These are phyloP conservation scores for Globisporangium radiosum DNA, from an alignment of 352 stramenopile species.

Conservation along the genomic window DNA sequence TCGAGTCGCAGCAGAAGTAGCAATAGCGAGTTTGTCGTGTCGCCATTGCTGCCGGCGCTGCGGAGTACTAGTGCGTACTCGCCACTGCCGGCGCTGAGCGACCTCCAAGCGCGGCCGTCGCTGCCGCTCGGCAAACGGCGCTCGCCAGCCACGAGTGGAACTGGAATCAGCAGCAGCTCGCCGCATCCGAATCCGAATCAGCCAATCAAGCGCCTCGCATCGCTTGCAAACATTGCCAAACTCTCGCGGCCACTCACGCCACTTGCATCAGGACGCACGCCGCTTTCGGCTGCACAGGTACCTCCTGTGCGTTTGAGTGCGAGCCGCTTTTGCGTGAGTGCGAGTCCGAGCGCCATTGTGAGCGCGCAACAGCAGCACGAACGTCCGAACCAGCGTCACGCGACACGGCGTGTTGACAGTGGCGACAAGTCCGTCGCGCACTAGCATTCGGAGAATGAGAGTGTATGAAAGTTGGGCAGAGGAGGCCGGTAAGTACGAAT, in stretches of 20 bases:
- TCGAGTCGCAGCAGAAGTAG: not conserved
- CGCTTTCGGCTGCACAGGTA: not conserved
- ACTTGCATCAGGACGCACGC: no score
- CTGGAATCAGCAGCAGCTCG: not conserved
- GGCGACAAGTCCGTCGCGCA: no score
- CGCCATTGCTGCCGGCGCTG: conserved; percentile 8
- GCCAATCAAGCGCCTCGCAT: conserved; percentile 15
- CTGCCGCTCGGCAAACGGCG: conserved; percentile 8
- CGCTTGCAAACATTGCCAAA: conserved; percentile 13
- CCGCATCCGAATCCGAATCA: conserved; percentile 1
- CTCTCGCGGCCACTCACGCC: conserved; percentile 8
- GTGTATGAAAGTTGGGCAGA: no score
- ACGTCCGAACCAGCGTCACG: no score
- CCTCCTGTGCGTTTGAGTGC: not conserved
- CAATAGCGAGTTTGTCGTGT: not conserved
- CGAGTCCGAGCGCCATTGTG: no score
- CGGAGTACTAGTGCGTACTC: conserved; percentile 3
- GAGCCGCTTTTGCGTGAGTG: not conserved
- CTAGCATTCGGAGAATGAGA: no score
- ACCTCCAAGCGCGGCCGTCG: conserved; percentile 2
- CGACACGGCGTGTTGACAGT: no score
- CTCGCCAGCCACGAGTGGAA: not conserved
- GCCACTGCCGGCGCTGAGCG: conserved; percentile 4
- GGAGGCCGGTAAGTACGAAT: no score
- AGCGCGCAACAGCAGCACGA: no score